Percentiles rank a stretch among this genome's conserved stretches.
Evolutionary conservation across 306 rosid genomes (phyloP).

Genomic region (Prunus campanulata): DNA sequence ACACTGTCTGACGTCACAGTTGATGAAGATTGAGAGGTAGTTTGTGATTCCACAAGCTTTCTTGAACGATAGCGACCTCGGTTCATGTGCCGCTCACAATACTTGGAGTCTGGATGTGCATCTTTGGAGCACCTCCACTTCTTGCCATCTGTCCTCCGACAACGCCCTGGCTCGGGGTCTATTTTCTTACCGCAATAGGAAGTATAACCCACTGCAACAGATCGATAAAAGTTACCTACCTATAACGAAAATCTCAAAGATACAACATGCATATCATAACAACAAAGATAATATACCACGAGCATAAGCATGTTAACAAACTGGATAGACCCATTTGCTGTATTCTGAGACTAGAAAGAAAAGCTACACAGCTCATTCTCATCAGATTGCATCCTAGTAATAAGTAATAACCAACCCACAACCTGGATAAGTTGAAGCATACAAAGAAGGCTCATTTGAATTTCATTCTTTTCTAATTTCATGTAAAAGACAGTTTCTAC

Average conservation of each 20-base stretch:
- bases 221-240: neutral
- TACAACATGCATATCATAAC: neutral
- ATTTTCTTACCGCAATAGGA: slow-evolving; percentile 66
- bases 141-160: slow-evolving; percentile 79
- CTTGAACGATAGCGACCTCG: slow-evolving; percentile 89
- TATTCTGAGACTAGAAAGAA: neutral
- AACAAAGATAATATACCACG: neutral
- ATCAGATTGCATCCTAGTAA: neutral
- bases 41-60: slow-evolving; percentile 89
- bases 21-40: slow-evolving; percentile 40
- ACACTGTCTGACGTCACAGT: slow-evolving; percentile 37
- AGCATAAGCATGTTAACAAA: neutral
- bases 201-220: slow-evolving; percentile 54
- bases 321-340: neutral
- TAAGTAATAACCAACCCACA: neutral
- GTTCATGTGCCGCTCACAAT: slow-evolving; percentile 82
- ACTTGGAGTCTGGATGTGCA: slow-evolving; percentile 72
- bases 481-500: neutral
- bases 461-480: neutral
- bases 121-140: slow-evolving; percentile 79
- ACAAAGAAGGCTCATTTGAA: neutral
- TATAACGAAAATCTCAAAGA: neutral
- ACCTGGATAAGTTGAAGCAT: neutral
- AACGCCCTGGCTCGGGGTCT: slow-evolving; percentile 81
- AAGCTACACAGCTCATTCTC: neutral